Percentiles rank a stretch among this genome's conserved stretches.
phyloP scores from a whole-genome alignment of 1,139 yeast species.

The Pneumocystis jirovecii region DNA sequence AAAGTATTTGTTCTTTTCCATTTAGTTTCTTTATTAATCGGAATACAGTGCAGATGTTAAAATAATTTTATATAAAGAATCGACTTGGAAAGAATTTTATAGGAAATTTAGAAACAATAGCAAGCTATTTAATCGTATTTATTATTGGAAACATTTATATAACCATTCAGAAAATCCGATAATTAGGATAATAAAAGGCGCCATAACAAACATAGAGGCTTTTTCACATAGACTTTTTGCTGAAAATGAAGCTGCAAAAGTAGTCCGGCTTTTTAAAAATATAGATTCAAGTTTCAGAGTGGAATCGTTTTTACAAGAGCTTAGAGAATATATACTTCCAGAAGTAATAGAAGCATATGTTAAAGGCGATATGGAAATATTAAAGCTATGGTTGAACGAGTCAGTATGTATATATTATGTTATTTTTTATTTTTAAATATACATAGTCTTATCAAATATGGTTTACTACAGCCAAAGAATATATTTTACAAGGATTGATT shows the following conservation, averaged over 20 bases:
- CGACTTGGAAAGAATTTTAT: slow-evolving; percentile 55
- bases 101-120: slow-evolving; percentile 48
- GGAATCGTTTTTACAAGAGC: slow-evolving; percentile 66
- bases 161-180: slow-evolving; percentile 93
- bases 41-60: slow-evolving; percentile 51
- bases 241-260: slow-evolving; percentile 93
- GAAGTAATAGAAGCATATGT: slow-evolving; percentile 92
- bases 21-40: background rate
- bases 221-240: slow-evolving; percentile 51
- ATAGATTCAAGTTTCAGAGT: slow-evolving; percentile 81
- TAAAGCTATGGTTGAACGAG: slow-evolving; percentile 87
- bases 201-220: slow-evolving; percentile 56
- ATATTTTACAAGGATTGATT: slow-evolving; percentile 78
- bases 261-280: slow-evolving; percentile 64
- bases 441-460: slow-evolving; percentile 68
- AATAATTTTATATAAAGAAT: slow-evolving; percentile 68
- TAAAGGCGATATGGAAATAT: slow-evolving; percentile 69
- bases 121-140: slow-evolving; percentile 50
- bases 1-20: slow-evolving; percentile 23
- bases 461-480: slow-evolving; percentile 84
- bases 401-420: slow-evolving; percentile 29
- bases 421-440: background rate
- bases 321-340: slow-evolving; percentile 86
- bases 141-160: slow-evolving; percentile 46
- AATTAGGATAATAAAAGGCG: slow-evolving; percentile 63